These are phyloP conservation scores for Truncatella angustata DNA, from an alignment of 2,329 filamentous ascomycete genomes.

Conservation along the genomic window DNA sequence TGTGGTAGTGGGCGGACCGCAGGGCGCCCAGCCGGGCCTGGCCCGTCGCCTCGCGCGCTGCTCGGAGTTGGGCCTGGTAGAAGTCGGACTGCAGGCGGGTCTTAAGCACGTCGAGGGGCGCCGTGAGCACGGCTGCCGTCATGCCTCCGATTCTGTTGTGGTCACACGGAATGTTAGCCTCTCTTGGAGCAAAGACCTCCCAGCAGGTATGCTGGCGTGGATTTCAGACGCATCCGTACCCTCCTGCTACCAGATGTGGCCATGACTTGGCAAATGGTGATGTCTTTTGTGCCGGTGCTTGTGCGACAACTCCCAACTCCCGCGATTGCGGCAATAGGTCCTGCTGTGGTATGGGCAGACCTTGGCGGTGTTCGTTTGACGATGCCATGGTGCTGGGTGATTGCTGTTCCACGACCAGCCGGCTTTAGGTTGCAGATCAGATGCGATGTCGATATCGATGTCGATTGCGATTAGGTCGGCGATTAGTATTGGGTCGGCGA, in stretches of 20 bases:
- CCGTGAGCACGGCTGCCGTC: slow-evolving; percentile 88
- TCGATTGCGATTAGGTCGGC: too few species aligned
- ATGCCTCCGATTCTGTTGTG: slow-evolving; percentile 74
- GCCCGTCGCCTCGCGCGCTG: slow-evolving; percentile 60
- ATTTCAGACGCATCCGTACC: slow-evolving; percentile 53
- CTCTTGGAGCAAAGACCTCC: neutral
- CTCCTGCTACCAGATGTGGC: slow-evolving; percentile 90
- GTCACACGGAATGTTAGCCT: neutral
- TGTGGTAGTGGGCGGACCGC: slow-evolving; percentile 68
- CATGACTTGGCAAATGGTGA: slow-evolving; percentile 72
- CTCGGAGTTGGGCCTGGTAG: slow-evolving; percentile 79
- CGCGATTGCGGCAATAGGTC: slow-evolving; percentile 54
- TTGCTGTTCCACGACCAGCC: neutral
- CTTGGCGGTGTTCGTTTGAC: slow-evolving; percentile 2
- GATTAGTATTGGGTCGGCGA: too few species aligned
- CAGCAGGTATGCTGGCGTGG: too few species aligned
- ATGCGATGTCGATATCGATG: too few species aligned
- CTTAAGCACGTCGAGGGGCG: slow-evolving; percentile 90
- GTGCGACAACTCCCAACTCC: slow-evolving; percentile 57
- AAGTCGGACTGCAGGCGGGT: slow-evolving; percentile 93
- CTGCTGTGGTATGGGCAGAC: slow-evolving; percentile 3
- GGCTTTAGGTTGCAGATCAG: neutral
- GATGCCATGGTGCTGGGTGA: neutral
- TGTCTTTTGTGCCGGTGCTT: slow-evolving; percentile 38
- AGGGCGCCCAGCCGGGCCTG: slow-evolving; percentile 60